Evolutionary conservation across 805 yeast genomes (phyloP), one percentile per base, ranked within the genome.

Genomic region (Cyberlindnera xylosilytica): DNA sequence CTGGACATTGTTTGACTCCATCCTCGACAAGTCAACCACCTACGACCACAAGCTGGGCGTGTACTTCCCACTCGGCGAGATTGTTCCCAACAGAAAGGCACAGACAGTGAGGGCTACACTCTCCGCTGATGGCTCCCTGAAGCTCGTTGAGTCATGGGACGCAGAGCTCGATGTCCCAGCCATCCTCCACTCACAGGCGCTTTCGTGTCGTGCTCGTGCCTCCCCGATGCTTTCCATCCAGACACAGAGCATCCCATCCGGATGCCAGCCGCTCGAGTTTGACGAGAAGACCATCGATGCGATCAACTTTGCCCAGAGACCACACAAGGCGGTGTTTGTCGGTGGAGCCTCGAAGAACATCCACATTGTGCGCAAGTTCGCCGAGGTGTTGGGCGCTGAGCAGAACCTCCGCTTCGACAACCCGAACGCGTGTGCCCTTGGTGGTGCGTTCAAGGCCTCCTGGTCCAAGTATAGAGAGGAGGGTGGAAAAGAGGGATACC

Each of bases 361-460:
- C 17, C 75, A 87, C 20, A 83, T 89, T 39, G 80, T 88, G 24
- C 61, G 65, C 17, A 82, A 78, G 50, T 83, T 86, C 69, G 79
- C 89, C 10, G 68, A 81, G 11, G 79, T 89, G 7, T 62, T 89
- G 27, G 90, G 89, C 5, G 93, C 90, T 1, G 79, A 83, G 47
- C 31, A 45, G 18, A 45, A 39, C 41, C 86, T 64, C 59, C 76
- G 78, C 46, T 81, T 84, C 29, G 89, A 86, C 54, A 76, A 87
- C 36, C 79, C 91, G 7, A 89, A 89, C 63, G 93, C 96, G 1
- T 89, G 97, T 71, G 97, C 96, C 0, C 62, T 87, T 27, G 97
- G 97, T 20, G 96, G 96, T 4, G 91, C 95, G 32, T 86, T 74
- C 64, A 84, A 86, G 58, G 91, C 96, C 1, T 68, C 81, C 36